Conservation (phyloP, 108 stramenopile species). For the Ochromonas danica region DNA sequence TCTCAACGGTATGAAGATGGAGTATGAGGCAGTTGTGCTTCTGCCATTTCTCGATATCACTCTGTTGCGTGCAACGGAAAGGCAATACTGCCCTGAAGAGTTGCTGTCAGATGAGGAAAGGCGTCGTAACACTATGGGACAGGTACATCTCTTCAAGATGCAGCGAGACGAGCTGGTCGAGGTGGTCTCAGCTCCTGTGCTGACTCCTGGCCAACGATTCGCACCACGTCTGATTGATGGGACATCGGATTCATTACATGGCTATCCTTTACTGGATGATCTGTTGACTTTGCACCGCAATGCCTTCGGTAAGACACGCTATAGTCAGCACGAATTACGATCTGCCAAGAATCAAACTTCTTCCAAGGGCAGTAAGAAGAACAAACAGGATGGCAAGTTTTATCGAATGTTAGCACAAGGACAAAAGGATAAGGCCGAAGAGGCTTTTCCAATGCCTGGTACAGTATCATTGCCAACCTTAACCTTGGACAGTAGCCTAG, state of each 20-base stretch:
- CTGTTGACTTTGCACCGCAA: not conserved
- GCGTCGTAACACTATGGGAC: conserved; percentile 36
- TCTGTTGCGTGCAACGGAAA: conserved; percentile 38
- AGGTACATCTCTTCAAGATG: not conserved
- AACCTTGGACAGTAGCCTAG: too few species aligned
- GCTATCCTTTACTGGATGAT: not conserved
- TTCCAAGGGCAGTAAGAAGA: not conserved
- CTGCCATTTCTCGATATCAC: conserved; percentile 48
- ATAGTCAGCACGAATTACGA: not conserved
- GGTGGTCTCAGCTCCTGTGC: not conserved
- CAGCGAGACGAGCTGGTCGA: not conserved
- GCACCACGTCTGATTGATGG: too few species aligned
- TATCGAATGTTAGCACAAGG: too few species aligned
- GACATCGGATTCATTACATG: not conserved
- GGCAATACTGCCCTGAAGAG: conserved; percentile 66
- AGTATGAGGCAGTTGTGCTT: conserved; percentile 50
- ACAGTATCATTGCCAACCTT: not conserved
- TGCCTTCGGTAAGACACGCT: not conserved
- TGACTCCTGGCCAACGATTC: too few species aligned
- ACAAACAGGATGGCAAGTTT: not conserved
- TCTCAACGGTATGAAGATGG: conserved; percentile 56
- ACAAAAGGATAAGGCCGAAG: too few species aligned
- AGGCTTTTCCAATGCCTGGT: not conserved
- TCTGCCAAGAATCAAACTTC: not conserved
- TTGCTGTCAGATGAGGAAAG: conserved; percentile 70